Evolutionary conservation across 768 basidiomycete species (phyloP), one percentile per base, ranked within the genome.

Genomic region (Neoboletus subvelutipes): DNA sequence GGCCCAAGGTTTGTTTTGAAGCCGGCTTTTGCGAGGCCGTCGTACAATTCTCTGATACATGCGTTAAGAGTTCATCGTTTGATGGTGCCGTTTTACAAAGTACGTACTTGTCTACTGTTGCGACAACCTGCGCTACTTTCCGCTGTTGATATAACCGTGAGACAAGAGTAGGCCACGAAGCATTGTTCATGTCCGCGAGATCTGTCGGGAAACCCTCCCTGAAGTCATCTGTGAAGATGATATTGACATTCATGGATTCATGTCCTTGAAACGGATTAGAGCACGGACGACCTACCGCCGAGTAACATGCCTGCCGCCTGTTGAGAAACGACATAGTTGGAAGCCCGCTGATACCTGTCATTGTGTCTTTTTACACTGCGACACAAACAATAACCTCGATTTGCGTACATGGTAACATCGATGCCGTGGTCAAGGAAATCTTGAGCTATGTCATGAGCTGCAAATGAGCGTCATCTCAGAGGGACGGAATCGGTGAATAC

Each of bases 371-470:
- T 34, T 7, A n/a, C 8, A 20, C 45, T 20, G 40, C 36, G 45
- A 50, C 33, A 20, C 10, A 24, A n/a, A 22, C 15, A 13, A 7
- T 5, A 31, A 28, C 10, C 11, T 29, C 12, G 4, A n/a, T 34
- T 46, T 34, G 13, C 49, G 13, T 39, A 52, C 67, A 64, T 57
- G 40, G 55, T 57, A 20, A 58, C 50, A n/a, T 59, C 52, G 40
- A 72, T 54, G 10, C 69, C 72, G 26, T 63, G 52, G 12, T 63
- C 53, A 24, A 59, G 53, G 31, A 64, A 67, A 45, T 70, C 69
- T 53, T 69, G 68, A 13, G 71, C 66, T 33, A 75, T 72, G 42
- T 73, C 73, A 59, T 70, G 71, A 0, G 56, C 66, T 58, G n/a
- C 13, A 7, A 40, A 40, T 20, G 13, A 18, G n/a, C n/a, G 5